Percentiles rank a stretch among this genome's conserved stretches.
These are phyloP conservation scores for Cajanus cajan DNA, from an alignment of 306 rosid genomes.

Conservation along the genomic window DNA sequence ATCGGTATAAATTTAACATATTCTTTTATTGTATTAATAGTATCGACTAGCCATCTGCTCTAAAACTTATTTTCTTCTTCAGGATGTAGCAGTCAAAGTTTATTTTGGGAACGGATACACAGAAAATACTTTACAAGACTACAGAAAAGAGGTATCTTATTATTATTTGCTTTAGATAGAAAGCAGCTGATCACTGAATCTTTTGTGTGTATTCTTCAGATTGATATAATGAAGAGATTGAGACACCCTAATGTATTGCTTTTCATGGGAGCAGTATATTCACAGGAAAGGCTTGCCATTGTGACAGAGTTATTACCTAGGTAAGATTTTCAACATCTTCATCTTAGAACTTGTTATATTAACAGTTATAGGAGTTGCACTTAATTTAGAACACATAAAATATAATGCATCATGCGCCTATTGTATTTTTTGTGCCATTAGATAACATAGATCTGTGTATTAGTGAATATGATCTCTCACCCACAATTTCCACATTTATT, in stretches of 20 bases:
- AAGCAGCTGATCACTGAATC: slow-evolving; percentile 25
- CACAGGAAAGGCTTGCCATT: slow-evolving; percentile 65
- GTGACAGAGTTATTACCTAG: slow-evolving; percentile 79
- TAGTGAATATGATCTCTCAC: slow-evolving; percentile 4
- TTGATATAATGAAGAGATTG: slow-evolving; percentile 82
- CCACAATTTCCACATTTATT: neutral
- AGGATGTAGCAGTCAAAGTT: slow-evolving; percentile 82
- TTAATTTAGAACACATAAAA: slow-evolving; percentile 16
- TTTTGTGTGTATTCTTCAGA: slow-evolving; percentile 40
- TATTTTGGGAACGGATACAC: slow-evolving; percentile 52
- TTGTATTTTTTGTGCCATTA: neutral
- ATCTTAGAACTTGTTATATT: slow-evolving; percentile 18
- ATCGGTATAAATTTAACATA: slow-evolving; percentile 48
- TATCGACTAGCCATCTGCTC: slow-evolving; percentile 14
- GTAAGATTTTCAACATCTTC: slow-evolving; percentile 38
- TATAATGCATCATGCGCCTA: neutral
- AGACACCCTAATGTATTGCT: slow-evolving; percentile 84
- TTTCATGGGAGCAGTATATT: slow-evolving; percentile 81
- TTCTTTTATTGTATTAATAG: slow-evolving; percentile 3
- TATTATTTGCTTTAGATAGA: slow-evolving; percentile 13
- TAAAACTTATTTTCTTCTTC: slow-evolving; percentile 11
- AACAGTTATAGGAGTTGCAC: slow-evolving; percentile 7
- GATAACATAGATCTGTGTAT: neutral
- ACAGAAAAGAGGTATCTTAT: slow-evolving; percentile 60
- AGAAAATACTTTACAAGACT: slow-evolving; percentile 49